These are phyloP conservation scores for Fraxinus platypoda DNA, from an alignment of 305 asterid species.

Conservation along the genomic window DNA sequence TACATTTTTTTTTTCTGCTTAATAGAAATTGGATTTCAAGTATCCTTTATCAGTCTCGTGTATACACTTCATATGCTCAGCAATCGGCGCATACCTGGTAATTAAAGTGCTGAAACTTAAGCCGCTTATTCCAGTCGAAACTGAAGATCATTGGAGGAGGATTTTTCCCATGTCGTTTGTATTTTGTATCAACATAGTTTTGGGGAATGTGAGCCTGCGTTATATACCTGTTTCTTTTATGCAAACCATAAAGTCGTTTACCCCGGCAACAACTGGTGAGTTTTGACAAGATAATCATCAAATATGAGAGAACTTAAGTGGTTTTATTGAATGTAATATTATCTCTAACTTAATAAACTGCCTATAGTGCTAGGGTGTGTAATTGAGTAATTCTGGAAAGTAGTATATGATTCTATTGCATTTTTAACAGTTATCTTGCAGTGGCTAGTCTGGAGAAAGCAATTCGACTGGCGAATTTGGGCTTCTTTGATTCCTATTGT, in stretches of 20 bases:
- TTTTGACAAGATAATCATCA: not conserved
- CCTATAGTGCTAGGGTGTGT: not conserved
- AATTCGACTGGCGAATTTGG: constrained; percentile 83
- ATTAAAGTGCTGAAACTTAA: constrained; percentile 80
- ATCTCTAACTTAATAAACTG: not conserved
- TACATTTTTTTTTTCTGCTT: constrained; percentile 38
- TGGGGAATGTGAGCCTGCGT: constrained; percentile 80
- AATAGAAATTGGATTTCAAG: constrained; percentile 85
- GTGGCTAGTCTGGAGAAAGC: constrained; percentile 83
- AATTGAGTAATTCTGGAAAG: not conserved
- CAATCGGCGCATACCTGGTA: constrained; percentile 72
- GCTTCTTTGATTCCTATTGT: constrained; percentile 85
- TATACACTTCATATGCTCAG: constrained; percentile 76
- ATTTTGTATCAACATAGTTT: constrained; percentile 75
- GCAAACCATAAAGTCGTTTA: constrained; percentile 92
- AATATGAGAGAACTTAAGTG: not conserved
- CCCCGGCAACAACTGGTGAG: constrained; percentile 92
- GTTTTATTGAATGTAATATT: not conserved
- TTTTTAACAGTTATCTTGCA: constrained; percentile 64
- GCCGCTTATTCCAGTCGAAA: constrained; percentile 77
- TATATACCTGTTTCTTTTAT: constrained; percentile 89
- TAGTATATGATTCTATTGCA: constrained; percentile 6
- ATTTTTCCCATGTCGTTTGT: constrained; percentile 89
- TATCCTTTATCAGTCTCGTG: constrained; percentile 84
- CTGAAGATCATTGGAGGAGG: constrained; percentile 91